Evolutionary conservation across 345 rosid genomes (phyloP), one percentile per base, ranked within the genome.

Genomic region (Kandelia obovata): DNA sequence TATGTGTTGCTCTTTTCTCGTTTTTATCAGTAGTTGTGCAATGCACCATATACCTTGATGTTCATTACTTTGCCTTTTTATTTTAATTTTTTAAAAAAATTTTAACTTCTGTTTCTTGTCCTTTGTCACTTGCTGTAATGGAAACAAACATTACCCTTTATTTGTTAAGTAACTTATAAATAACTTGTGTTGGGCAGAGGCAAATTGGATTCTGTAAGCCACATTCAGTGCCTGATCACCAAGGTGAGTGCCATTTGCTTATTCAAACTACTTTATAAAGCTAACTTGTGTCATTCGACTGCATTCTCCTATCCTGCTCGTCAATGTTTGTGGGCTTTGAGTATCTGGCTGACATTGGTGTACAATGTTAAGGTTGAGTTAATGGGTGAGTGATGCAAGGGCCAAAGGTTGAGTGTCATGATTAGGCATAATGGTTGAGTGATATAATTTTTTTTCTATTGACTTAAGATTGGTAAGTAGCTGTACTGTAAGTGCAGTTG

Each of bases 131-230:
- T n/a, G 51, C 32, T 66, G 46, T 25, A 5, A 23, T 28, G 21
- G 21, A 58, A 74, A 58, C 26, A 32, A 65, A 34, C n/a, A 53
- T 32, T 21, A 8, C 72, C 11, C 61, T 31, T 69, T 61, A 43
- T 65, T 61, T 66, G 30, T 56, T 10, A 64, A 66, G 52, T 74
- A 68, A 79, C 55, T 58, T 43, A 64, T 39, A 39, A 43, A 43
- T 25, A 27, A 66, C 46, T 70, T 79, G 64, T 72, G 19, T 73
- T 83, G 68, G 70, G 76, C 94, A 90, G 96, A 85, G 83, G 75
- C 89, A 88, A 82, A 65, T 78, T 83, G 92, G 87, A 67, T 85
- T 85, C 71, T 74, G 83, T 81, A 88, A 87, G 82, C 67, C 77
- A 9, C 82, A 88, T 77, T 52, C 59, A 58, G 67, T 78, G 79